Evolutionary conservation across 2,329 filamentous ascomycete species (phyloP).

Genomic region (Aspergillus felis): DNA sequence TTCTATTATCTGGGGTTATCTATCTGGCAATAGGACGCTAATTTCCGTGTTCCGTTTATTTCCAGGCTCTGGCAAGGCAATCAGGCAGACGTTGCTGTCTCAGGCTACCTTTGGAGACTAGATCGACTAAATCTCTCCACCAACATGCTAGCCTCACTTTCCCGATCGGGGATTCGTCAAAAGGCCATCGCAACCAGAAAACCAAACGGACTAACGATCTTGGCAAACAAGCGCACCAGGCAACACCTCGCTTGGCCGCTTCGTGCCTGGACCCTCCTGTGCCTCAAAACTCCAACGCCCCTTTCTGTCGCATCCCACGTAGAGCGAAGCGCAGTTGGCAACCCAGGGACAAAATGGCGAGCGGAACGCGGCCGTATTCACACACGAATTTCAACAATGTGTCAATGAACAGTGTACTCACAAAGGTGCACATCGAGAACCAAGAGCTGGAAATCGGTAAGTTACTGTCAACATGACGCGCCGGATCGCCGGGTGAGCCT

Average conservation of each 20-base stretch:
- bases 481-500: neutral
- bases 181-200: neutral
- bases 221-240: neutral
- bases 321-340: too few relatives aligned
- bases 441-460: slow-evolving; percentile 13
- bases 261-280: neutral
- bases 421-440: slow-evolving; percentile 4
- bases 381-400: neutral
- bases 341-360: neutral
- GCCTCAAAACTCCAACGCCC: neutral
- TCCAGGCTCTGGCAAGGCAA: too few relatives aligned
- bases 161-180: neutral
- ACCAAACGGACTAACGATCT: slow-evolving; percentile 17
- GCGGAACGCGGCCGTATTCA: neutral
- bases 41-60: too few relatives aligned
- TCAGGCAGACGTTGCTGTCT: too few relatives aligned
- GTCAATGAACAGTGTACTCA: neutral
- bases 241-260: neutral
- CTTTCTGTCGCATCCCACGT: neutral
- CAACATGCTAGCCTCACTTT: neutral
- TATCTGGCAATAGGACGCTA: too few relatives aligned
- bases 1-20: too few relatives aligned
- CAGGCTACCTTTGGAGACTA: neutral
- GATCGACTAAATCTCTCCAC: neutral
- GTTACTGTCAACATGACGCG: neutral